These are phyloP conservation scores for Cercis canadensis DNA, from an alignment of 306 rosid genomes.

Conservation along the genomic window DNA sequence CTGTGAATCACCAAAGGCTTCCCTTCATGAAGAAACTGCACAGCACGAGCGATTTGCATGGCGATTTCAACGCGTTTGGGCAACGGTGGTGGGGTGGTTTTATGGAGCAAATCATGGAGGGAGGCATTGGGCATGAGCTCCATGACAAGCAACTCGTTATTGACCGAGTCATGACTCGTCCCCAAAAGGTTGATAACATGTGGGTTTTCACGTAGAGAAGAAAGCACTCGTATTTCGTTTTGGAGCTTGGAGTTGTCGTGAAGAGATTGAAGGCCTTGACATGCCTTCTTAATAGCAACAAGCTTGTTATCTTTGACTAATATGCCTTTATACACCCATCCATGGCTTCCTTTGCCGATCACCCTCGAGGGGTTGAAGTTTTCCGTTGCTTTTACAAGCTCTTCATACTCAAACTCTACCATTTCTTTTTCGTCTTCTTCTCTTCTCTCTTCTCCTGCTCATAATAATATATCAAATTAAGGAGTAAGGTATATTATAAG, in stretches of 20 bases:
- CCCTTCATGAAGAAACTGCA: constrained; percentile 53
- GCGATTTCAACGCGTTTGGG: constrained; percentile 49
- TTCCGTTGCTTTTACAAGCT: constrained; percentile 51
- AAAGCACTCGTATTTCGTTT: constrained; percentile 49
- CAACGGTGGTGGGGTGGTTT: constrained; percentile 46
- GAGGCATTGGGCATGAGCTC: constrained; percentile 66
- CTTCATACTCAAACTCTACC: constrained; percentile 52
- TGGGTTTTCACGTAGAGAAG: constrained; percentile 29
- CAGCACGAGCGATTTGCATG: constrained; percentile 50
- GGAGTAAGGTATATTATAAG: background rate
- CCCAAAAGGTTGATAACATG: constrained; percentile 52
- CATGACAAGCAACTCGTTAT: constrained; percentile 48
- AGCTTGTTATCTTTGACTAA: constrained; percentile 19
- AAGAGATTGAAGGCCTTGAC: constrained; percentile 5
- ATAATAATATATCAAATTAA: background rate
- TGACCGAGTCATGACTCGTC: constrained; percentile 28
- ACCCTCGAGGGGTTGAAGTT: constrained; percentile 47
- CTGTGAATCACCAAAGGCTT: constrained; percentile 60
- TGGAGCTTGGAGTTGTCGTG: constrained; percentile 42
- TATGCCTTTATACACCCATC: constrained; percentile 50
- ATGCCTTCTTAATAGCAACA: constrained; percentile 60
- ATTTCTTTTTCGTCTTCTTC: constrained; percentile 2
- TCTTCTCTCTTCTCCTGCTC: background rate
- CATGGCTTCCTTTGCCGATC: constrained; percentile 72
- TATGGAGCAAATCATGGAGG: constrained; percentile 55